Percentiles rank a stretch among this genome's conserved stretches.
Conservation (phyloP, 768 basidiomycete genomes). For the Rhodosporidiobolus odoratus region DNA sequence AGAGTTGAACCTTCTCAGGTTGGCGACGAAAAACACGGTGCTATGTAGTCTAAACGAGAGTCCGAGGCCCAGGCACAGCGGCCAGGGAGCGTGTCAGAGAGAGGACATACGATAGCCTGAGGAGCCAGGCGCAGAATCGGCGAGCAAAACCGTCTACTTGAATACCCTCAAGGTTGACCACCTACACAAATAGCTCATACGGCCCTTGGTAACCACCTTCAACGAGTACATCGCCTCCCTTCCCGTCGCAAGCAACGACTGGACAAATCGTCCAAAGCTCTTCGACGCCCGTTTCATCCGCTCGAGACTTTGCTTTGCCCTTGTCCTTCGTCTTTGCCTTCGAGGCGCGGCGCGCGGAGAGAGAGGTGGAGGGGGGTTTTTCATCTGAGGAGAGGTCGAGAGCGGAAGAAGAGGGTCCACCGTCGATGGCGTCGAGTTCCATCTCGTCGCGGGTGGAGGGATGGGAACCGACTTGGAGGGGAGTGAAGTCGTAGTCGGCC, state of each 20-base stretch:
- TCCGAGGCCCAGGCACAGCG: too few species aligned
- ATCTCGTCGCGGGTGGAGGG: background rate
- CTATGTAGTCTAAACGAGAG: too few species aligned
- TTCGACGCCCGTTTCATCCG: constrained; percentile 29
- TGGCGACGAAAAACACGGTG: too few species aligned
- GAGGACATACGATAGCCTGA: too few species aligned
- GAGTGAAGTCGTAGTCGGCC: too few species aligned
- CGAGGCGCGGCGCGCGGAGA: background rate
- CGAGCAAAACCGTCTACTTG: too few species aligned
- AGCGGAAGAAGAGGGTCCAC: background rate
- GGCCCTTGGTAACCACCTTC: constrained; percentile 8
- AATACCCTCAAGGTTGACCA: too few species aligned
- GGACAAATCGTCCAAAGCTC: constrained; percentile 31
- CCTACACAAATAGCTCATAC: constrained; percentile 18
- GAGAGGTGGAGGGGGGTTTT: background rate
- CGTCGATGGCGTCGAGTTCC: constrained; percentile 1
- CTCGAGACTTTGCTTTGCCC: constrained; percentile 11
- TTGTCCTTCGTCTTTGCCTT: background rate
- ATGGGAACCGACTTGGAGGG: too few species aligned
- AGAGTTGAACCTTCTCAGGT: too few species aligned
- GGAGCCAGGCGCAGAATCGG: too few species aligned
- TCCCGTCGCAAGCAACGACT: constrained; percentile 13
- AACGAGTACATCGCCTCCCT: constrained; percentile 13
- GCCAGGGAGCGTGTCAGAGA: too few species aligned
- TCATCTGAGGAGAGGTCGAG: background rate